Evolutionary conservation across 1,139 yeast genomes (phyloP).

Genomic region (Suhomyces ambrosiae): DNA sequence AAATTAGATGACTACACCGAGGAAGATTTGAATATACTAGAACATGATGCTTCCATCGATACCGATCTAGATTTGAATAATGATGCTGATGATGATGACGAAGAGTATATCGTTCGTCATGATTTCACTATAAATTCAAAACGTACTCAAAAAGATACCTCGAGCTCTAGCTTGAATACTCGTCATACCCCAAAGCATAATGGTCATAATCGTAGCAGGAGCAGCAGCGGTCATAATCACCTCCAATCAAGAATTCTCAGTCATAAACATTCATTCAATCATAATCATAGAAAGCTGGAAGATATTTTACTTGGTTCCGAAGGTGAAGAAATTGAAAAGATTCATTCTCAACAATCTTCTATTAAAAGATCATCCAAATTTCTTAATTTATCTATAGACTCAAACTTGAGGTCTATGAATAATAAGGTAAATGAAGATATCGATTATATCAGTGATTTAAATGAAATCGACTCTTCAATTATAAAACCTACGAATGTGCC

Average conservation of each 20-base stretch:
- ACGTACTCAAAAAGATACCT: not conserved
- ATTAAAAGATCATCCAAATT: slow-evolving; percentile 51
- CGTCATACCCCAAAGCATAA: not conserved
- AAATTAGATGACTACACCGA: slow-evolving; percentile 27
- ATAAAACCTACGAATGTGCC: slow-evolving; percentile 11
- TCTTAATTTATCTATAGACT: slow-evolving; percentile 49
- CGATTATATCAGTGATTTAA: slow-evolving; percentile 32
- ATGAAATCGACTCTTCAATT: slow-evolving; percentile 31
- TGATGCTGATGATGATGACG: slow-evolving; percentile 11
- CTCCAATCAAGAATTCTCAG: slow-evolving; percentile 1
- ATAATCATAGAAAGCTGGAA: slow-evolving; percentile 12
- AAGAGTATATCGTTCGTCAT: not conserved
- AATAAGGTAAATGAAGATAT: slow-evolving; percentile 20
- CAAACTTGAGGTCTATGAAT: slow-evolving; percentile 21
- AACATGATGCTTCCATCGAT: slow-evolving; percentile 6
- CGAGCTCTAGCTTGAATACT: not conserved
- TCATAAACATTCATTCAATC: slow-evolving; percentile 4
- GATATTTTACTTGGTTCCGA: slow-evolving; percentile 14
- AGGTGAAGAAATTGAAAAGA: slow-evolving; percentile 22
- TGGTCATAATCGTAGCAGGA: slow-evolving; percentile 1
- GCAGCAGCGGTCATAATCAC: not conserved
- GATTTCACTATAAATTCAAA: not conserved
- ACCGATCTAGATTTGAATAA: slow-evolving; percentile 9
- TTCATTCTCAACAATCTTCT: slow-evolving; percentile 29
- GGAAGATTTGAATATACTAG: slow-evolving; percentile 12